Evolutionary conservation across 768 basidiomycete species (phyloP).

Genomic region (Naganishia onofrii): DNA sequence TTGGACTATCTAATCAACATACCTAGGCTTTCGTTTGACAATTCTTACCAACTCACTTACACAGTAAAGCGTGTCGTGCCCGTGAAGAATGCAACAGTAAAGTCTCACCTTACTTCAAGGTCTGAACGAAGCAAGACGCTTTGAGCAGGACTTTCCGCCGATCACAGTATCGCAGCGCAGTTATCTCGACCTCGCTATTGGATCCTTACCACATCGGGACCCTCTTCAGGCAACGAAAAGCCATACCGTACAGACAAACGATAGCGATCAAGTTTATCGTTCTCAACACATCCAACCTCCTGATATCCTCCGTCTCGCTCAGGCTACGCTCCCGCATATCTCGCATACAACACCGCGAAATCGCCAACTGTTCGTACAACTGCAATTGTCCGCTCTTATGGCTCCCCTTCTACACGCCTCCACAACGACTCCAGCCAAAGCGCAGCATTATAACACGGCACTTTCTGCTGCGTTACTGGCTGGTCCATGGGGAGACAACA

Average conservation of each 20-base stretch:
- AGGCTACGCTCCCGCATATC: neutral
- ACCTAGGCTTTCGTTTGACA: no score
- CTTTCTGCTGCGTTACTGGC: conserved; percentile 43
- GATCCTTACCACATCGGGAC: neutral
- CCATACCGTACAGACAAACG: neutral
- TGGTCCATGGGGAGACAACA: conserved; percentile 46
- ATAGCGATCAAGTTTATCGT: neutral
- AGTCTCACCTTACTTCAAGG: neutral
- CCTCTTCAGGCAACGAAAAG: neutral
- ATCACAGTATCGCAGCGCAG: neutral
- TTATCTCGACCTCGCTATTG: neutral
- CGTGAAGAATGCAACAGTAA: neutral
- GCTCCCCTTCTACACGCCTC: conserved; percentile 24
- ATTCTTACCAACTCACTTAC: no score
- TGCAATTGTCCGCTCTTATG: conserved; percentile 10
- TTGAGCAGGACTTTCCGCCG: neutral
- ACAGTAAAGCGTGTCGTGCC: neutral
- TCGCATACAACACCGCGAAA: neutral
- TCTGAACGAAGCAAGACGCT: neutral
- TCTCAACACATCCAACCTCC: neutral
- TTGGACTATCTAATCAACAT: no score
- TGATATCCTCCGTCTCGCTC: neutral
- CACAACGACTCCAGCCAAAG: conserved; percentile 40
- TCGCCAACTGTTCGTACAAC: neutral
- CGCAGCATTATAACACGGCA: conserved; percentile 42